Conservation (phyloP, 179 eudicot species). For the Drosera spatulata region DNA sequence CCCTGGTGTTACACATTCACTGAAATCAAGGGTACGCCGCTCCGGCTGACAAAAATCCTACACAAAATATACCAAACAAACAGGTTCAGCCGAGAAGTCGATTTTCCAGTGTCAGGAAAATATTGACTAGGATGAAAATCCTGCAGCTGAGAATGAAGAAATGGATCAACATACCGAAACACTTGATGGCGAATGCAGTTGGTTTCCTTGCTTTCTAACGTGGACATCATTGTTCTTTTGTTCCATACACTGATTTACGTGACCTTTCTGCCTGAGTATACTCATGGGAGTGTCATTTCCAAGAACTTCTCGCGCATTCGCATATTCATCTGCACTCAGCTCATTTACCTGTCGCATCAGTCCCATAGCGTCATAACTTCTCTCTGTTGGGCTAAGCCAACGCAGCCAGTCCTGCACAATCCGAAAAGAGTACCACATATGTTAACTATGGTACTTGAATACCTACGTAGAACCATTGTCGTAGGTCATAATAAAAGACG, state of each 20-base stretch:
- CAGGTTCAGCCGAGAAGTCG: too few relatives aligned
- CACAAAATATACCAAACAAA: too few relatives aligned
- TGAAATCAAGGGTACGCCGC: conserved; percentile 66
- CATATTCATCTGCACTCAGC: conserved; percentile 15
- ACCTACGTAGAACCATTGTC: too few relatives aligned
- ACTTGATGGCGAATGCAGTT: conserved; percentile 23
- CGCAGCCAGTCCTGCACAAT: conserved; percentile 62
- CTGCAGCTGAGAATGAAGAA: too few relatives aligned
- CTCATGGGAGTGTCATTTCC: conserved; percentile 86
- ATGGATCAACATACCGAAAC: conserved; percentile 28
- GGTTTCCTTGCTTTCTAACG: conserved; percentile 17
- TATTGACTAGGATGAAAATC: too few relatives aligned
- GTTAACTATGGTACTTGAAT: too few relatives aligned
- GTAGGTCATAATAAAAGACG: too few relatives aligned
- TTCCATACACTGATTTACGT: conserved; percentile 18
- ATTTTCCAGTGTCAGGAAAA: too few relatives aligned
- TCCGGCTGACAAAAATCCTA: conserved; percentile 18
- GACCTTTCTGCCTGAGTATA: conserved; percentile 27
- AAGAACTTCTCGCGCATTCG: conserved; percentile 82
- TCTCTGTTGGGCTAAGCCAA: conserved; percentile 66
- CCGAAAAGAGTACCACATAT: conserved; percentile 6
- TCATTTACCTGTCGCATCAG: conserved; percentile 83
- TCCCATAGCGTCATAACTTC: conserved; percentile 83
- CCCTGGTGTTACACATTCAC: conserved; percentile 71
- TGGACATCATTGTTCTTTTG: conserved; percentile 14